phyloP scores from a whole-genome alignment of 768 basidiomycete genomes.

The Naganishia randhawae region DNA sequence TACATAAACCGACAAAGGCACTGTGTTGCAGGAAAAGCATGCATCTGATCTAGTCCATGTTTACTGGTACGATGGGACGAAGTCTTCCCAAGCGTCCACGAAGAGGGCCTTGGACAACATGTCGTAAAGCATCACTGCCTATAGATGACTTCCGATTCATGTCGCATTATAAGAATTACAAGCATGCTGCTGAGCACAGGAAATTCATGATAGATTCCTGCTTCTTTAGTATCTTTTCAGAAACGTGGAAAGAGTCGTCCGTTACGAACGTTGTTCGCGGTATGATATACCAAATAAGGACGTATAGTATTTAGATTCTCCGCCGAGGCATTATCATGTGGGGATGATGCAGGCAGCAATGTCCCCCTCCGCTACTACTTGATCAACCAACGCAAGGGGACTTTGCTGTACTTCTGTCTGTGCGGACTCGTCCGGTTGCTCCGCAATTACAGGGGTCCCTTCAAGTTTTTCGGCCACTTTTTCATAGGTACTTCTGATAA shows the following conservation, averaged over 20 bases:
- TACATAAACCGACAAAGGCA: too few relatives aligned
- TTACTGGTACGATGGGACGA: too few relatives aligned
- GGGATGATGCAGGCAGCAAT: background rate
- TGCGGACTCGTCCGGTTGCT: background rate
- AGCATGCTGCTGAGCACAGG: background rate
- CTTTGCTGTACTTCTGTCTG: background rate
- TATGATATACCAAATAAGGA: background rate
- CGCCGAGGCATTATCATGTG: background rate
- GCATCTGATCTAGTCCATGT: too few relatives aligned
- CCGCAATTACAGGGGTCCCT: background rate
- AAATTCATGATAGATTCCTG: background rate
- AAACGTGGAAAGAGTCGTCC: background rate
- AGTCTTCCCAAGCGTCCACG: too few relatives aligned
- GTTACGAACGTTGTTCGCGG: background rate
- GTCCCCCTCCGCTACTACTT: background rate
- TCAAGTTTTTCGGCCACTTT: slow-evolving; percentile 9
- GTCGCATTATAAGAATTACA: slow-evolving; percentile 1
- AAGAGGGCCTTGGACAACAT: too few relatives aligned
- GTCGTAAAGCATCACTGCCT: too few relatives aligned
- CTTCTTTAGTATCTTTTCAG: background rate
- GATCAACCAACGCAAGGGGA: background rate
- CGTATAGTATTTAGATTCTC: background rate
- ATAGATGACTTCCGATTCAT: background rate
- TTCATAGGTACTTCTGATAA: slow-evolving; percentile 13
- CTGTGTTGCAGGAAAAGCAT: too few relatives aligned